Conservation (phyloP, 257 asterid genomes). For the Nemophila menziesii region DNA sequence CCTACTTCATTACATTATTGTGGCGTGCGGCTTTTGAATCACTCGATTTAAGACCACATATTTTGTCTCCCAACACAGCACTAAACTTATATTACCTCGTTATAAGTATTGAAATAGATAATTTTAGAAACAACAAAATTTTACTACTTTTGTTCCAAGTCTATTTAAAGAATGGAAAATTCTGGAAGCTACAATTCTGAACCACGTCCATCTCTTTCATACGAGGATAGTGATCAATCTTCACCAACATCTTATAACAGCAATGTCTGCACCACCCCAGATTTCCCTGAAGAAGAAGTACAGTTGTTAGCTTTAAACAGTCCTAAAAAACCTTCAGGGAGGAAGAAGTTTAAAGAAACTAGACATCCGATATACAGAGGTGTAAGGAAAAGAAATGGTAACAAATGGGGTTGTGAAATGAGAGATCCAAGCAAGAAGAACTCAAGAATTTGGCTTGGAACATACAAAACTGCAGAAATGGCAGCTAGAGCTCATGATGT, state of each 20-base stretch:
- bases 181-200: neutral
- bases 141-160: neutral
- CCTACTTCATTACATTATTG: too few relatives aligned
- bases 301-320: slow-evolving; percentile 35
- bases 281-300: slow-evolving; percentile 3
- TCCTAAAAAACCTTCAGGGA: slow-evolving; percentile 46
- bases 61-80: too few relatives aligned
- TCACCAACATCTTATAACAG: slow-evolving; percentile 16
- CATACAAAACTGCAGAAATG: slow-evolving; percentile 53
- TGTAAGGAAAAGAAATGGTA: slow-evolving; percentile 39
- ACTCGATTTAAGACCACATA: too few relatives aligned
- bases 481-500: slow-evolving; percentile 78
- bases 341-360: slow-evolving; percentile 60
- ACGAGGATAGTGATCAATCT: neutral
- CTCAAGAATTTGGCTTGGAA: slow-evolving; percentile 71
- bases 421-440: slow-evolving; percentile 61
- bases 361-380: slow-evolving; percentile 71
- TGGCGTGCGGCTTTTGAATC: too few relatives aligned
- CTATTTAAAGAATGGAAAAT: neutral
- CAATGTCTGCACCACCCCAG: too few relatives aligned
- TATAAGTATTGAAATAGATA: too few relatives aligned
- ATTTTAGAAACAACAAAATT: too few relatives aligned
- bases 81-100: too few relatives aligned
- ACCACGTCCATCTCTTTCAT: neutral
- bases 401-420: slow-evolving; percentile 61